Evolutionary conservation across 2,329 filamentous ascomycete species (phyloP), one percentile per base, ranked within the genome.

Genomic region (Aspergillus sclerotialis): DNA sequence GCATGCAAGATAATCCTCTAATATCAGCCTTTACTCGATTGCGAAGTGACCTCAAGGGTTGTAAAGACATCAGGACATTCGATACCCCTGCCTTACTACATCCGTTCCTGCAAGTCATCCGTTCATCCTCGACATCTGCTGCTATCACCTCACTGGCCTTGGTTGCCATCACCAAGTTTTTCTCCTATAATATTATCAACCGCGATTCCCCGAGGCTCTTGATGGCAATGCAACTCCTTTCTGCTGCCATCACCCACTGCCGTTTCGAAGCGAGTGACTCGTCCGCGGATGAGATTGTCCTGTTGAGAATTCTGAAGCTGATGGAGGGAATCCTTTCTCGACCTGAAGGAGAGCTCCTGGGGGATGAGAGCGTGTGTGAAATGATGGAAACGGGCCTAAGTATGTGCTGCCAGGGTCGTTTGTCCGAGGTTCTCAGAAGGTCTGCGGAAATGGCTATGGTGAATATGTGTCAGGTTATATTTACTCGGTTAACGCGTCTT

Each of bases 281-380:
- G 12, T 81, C 89, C 1, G 88, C 93, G 41, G 92, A 95, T 54
- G 92, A 98, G 62, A 88, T 96, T 34, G 93, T 98, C 10, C 73
- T 96, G 35, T 69, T 96, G 36, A 83, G 93, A 65, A 96, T 98
- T 50, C 64, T 98, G 39, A 92, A 94, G 56, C 74, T 98, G 30
- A 98, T 98, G 92, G 92, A 98, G 63, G 85, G 88, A 53, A 95
- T 98, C 84, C 82, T 98, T 51, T 93, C 89, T 11, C 86, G 92
- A 0, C 86, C 89, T 0, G 88, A 90, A 18, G 92, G 92, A 24
- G 83, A 93, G 46, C 78, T 96, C 8, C 69, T 98, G n/a, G 93
- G 90, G 38, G 92, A 98, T 52, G 90, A 96, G 65, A 96, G 90
- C 55, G 88, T 98, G 8, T 98, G 93, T 58, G 88, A 95, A 59